phyloP scores from a whole-genome alignment of 2,329 filamentous ascomycete species.

The Ilyonectria destructans region DNA sequence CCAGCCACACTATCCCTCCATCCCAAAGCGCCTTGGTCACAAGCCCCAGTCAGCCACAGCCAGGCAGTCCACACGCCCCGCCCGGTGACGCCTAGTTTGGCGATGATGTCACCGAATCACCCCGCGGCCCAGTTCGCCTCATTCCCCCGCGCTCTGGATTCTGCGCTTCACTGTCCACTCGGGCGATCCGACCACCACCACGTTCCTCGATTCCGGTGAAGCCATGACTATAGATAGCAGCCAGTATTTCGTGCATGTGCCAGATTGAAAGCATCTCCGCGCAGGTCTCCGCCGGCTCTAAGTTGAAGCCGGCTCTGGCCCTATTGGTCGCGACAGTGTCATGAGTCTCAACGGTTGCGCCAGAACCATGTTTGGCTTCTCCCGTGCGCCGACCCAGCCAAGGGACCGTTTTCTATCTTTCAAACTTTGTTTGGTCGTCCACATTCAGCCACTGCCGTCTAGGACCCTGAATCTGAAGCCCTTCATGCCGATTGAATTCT shows the following conservation, averaged over 20 bases:
- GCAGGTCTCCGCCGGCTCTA: neutral
- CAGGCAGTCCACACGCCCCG: neutral
- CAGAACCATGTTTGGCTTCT: neutral
- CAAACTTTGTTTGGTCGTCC: neutral
- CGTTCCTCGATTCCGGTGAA: constrained; percentile 10
- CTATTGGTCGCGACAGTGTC: neutral
- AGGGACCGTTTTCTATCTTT: neutral
- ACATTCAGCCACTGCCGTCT: neutral
- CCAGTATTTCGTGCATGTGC: neutral
- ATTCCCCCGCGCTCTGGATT: constrained; percentile 8
- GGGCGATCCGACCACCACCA: constrained; percentile 7
- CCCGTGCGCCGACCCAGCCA: neutral
- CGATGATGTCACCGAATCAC: constrained; percentile 27
- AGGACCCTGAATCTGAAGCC: neutral
- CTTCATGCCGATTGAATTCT: neutral
- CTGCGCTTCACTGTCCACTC: constrained; percentile 3
- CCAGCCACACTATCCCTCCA: constrained; percentile 22
- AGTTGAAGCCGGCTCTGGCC: neutral
- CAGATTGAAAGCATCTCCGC: neutral
- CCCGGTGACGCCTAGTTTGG: constrained; percentile 19
- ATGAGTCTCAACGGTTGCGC: neutral
- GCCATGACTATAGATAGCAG: constrained; percentile 6
- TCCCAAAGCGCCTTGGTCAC: constrained; percentile 17
- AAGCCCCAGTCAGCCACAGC: constrained; percentile 31
- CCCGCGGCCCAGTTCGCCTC: constrained; percentile 17